A percentile compares a stretch with the other conserved stretches of the same genome.
phyloP scores from a whole-genome alignment of 2,329 filamentous ascomycete species.

The Talaromyces sp. region DNA sequence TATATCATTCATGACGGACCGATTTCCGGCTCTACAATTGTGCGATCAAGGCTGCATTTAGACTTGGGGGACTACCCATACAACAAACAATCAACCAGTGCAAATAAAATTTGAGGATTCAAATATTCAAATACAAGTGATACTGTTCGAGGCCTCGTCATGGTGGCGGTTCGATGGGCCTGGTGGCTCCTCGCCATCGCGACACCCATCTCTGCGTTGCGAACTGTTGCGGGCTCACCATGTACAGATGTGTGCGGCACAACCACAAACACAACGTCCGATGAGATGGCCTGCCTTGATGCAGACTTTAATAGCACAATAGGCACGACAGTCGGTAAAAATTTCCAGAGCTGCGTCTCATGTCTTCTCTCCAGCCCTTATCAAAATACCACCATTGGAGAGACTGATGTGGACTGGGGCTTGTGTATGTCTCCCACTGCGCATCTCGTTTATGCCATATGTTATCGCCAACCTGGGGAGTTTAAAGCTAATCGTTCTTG shows the following conservation, averaged over 20 bases:
- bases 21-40: neutral
- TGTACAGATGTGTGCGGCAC: conserved; percentile 33
- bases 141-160: neutral
- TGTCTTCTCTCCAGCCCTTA: conserved; percentile 43
- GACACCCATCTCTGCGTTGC: conserved; percentile 27
- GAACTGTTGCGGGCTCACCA: conserved; percentile 38
- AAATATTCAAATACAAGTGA: neutral
- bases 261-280: conserved; percentile 37
- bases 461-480: neutral
- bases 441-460: neutral
- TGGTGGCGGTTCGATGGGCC: conserved; percentile 19
- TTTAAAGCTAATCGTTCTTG: conserved; percentile 17
- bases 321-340: conserved; percentile 26
- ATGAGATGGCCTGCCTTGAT: conserved; percentile 44
- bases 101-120: neutral
- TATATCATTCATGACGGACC: conserved; percentile 4
- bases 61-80: neutral
- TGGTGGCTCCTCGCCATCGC: conserved; percentile 24
- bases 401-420: conserved; percentile 46
- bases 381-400: conserved; percentile 30
- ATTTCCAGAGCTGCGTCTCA: conserved; percentile 41
- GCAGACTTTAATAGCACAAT: conserved; percentile 31
- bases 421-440: conserved; percentile 38
- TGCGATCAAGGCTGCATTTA: neutral
- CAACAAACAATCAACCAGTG: neutral